Evolutionary conservation across 2,329 filamentous ascomycete species (phyloP).

Genomic region (Pestalotiopsis sp.): DNA sequence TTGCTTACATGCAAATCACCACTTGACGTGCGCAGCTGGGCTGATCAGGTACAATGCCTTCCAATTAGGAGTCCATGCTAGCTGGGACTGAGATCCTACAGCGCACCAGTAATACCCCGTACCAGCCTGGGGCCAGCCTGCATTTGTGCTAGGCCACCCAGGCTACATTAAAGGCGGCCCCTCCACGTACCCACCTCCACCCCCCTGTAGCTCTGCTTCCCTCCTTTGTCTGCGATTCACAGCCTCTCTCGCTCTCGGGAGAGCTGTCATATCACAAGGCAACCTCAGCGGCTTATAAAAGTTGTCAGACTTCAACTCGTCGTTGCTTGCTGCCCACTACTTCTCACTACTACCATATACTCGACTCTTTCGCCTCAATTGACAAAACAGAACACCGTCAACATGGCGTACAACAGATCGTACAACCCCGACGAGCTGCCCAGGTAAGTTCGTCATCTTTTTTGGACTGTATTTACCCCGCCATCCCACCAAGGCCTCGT

Average conservation of each 20-base stretch:
- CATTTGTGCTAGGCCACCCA: neutral
- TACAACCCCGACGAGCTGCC: slow-evolving; percentile 96
- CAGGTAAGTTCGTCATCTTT: slow-evolving; percentile 62
- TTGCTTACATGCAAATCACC: too few species aligned
- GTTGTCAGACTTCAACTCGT: neutral
- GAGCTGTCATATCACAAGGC: neutral
- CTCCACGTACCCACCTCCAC: neutral
- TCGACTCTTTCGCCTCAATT: neutral
- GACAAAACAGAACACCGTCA: slow-evolving; percentile 17
- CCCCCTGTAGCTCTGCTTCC: neutral
- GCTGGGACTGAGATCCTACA: neutral
- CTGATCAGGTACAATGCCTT: too few species aligned
- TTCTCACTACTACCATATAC: neutral
- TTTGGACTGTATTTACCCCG: neutral
- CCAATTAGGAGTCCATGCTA: neutral
- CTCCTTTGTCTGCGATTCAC: slow-evolving; percentile 10
- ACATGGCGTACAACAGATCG: slow-evolving; percentile 91
- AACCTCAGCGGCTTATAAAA: slow-evolving; percentile 1
- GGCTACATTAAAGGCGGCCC: neutral
- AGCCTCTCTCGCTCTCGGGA: slow-evolving; percentile 3
- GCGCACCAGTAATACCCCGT: neutral
- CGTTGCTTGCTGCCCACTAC: neutral
- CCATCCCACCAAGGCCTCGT: neutral
- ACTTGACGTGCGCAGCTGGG: too few species aligned
- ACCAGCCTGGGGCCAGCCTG: too few species aligned